phyloP scores from a whole-genome alignment of 83 land plant genomes.

The Picea abies region DNA sequence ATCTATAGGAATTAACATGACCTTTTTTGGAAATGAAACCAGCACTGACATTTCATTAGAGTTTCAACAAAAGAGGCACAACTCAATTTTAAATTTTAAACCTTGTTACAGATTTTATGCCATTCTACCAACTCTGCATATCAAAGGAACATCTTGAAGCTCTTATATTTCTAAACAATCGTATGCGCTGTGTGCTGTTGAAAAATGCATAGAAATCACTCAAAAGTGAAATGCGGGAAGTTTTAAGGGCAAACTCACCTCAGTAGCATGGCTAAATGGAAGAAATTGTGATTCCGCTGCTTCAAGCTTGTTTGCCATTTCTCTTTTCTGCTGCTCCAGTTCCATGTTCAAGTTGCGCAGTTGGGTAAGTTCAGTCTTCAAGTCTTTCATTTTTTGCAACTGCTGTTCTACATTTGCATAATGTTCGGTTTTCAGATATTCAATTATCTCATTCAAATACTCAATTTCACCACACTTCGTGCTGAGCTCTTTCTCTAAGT shows the following conservation, averaged over 20 bases:
- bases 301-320: slow-evolving; percentile 2
- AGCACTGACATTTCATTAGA: not conserved
- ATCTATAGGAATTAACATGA: slow-evolving; percentile 4
- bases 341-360: not conserved
- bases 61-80: not conserved
- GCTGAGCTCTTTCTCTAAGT: slow-evolving; percentile 2
- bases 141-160: not conserved
- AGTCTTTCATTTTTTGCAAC: not conserved
- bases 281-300: not conserved
- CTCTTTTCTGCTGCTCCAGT: slow-evolving; percentile 11
- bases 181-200: not conserved
- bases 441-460: slow-evolving; percentile 8
- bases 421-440: not conserved
- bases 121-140: not conserved
- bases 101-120: not conserved
- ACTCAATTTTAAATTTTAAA: not conserved
- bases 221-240: not conserved
- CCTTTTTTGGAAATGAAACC: not conserved
- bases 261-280: not conserved
- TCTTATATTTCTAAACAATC: not conserved
- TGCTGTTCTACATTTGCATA: not conserved
- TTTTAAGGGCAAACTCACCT: not conserved
- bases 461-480: slow-evolving; percentile 11
- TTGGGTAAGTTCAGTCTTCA: not conserved
- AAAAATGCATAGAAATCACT: not conserved